Conservation (phyloP, 306 rosid species). For the Fagus crenata region DNA sequence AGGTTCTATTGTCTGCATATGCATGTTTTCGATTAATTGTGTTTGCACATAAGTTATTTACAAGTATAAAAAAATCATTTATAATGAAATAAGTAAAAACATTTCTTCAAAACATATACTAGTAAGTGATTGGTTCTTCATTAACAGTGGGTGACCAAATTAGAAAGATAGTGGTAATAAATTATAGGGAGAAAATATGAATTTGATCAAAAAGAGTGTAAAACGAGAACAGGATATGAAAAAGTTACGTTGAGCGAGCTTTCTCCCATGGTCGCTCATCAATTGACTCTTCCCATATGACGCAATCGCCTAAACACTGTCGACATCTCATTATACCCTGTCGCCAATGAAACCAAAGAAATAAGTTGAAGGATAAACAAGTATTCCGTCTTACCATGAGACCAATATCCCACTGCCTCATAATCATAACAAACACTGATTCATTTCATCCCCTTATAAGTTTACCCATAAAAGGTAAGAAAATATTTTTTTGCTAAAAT, state of each 20-base stretch:
- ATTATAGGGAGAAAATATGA: background rate
- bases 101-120: background rate
- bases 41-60: background rate
- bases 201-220: background rate
- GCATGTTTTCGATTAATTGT: background rate
- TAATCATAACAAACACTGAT: background rate
- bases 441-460: background rate
- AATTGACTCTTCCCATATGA: slow-evolving; percentile 94
- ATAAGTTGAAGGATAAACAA: slow-evolving; percentile 7
- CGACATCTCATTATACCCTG: slow-evolving; percentile 88
- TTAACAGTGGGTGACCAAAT: background rate
- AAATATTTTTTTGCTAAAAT: background rate
- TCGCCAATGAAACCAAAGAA: slow-evolving; percentile 23
- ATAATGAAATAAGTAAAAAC: background rate
- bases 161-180: background rate
- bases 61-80: background rate
- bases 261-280: slow-evolving; percentile 95
- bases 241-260: slow-evolving; percentile 71
- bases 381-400: slow-evolving; percentile 16
- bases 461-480: background rate
- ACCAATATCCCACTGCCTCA: slow-evolving; percentile 6
- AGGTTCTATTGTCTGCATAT: background rate
- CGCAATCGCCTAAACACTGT: slow-evolving; percentile 85
- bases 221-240: slow-evolving; percentile 1
- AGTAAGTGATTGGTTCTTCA: background rate